A percentile compares a stretch with the other conserved stretches of the same genome.
These are phyloP conservation scores for Phytopythium oedochilum DNA, from an alignment of 352 stramenopile species.

Conservation along the genomic window DNA sequence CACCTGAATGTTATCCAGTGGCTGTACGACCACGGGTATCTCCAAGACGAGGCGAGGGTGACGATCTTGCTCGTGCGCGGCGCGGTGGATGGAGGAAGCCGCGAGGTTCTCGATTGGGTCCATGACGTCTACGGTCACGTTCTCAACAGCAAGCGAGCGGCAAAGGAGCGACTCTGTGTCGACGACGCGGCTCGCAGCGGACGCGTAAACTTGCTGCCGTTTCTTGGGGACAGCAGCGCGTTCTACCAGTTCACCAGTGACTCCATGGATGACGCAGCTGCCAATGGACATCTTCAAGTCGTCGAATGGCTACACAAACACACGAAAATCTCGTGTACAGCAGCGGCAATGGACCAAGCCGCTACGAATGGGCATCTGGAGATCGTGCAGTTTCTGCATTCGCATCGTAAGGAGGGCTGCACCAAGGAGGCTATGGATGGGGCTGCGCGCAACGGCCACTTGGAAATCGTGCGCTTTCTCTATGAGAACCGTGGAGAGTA, in stretches of 20 bases:
- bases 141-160: conserved; percentile 1
- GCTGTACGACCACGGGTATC: conserved; percentile 8
- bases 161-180: conserved; percentile 1
- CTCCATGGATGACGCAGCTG: not conserved
- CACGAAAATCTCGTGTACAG: conserved; percentile 7
- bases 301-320: conserved; percentile 12
- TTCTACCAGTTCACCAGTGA: not conserved
- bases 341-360: conserved; percentile 20
- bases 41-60: not conserved
- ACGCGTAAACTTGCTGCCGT: conserved; percentile 1
- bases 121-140: not conserved
- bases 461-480: conserved; percentile 29
- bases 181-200: not conserved
- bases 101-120: not conserved
- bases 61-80: not conserved
- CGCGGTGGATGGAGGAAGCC: not conserved
- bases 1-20: conserved; percentile 9
- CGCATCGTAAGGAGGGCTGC: conserved; percentile 32
- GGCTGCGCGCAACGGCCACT: conserved; percentile 25
- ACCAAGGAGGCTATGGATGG: conserved; percentile 34
- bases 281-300: conserved; percentile 4
- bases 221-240: conserved; percentile 5
- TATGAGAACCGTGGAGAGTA: conserved; percentile 28
- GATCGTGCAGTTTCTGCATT: conserved; percentile 26
- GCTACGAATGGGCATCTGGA: conserved; percentile 18